Evolutionary conservation across 805 yeast genomes (phyloP), one percentile per base, ranked within the genome.

Genomic region (Peterozyma toletana): DNA sequence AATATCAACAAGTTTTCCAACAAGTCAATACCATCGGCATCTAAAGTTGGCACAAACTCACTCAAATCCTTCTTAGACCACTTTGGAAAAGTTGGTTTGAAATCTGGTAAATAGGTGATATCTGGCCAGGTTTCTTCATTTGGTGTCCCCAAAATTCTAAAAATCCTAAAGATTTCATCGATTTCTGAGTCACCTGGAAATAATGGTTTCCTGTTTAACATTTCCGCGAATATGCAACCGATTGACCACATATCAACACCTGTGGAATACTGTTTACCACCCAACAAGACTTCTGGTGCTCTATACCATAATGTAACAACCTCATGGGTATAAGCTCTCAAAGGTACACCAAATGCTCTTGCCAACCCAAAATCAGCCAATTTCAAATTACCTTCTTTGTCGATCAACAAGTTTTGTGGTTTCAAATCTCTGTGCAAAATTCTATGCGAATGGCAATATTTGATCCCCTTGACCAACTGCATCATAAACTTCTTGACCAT

Each of bases 161-260:
- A 93, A 47, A 93, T 93, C 63, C 93, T 77, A 70, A 90, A 90
- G 52, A 93, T 86, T 67, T 93, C 96, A 62, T 93, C 99, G 58
- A 93, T 95, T 62, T 93, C 99, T 10, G 96, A 88, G 61, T 93
- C 96, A 5, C 99, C 99, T 0, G 98, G 96, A 67, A 93, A 91
- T 42, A 93, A 64, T 9, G 99, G 97, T 61, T 87, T 87, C 44
- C 99, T 80, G 55, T 89, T 87, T 46, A 90, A 88, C 98, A 93
- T 90, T 62, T 93, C 99, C 6, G 97, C 99, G 62, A 93, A 86
- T 39, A 93, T 93, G 60, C 97, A 90, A 13, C 99, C 99, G 48
- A 91, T 86, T 10, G 96, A 87, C 99, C 99, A 93, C 85, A 93
- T 89, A 62, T 93, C 99, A 42, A 93, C 96, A 15, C 98, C 97